These are phyloP conservation scores for Cyclocybe aegerita DNA, from an alignment of 768 basidiomycete genomes.

Conservation along the genomic window DNA sequence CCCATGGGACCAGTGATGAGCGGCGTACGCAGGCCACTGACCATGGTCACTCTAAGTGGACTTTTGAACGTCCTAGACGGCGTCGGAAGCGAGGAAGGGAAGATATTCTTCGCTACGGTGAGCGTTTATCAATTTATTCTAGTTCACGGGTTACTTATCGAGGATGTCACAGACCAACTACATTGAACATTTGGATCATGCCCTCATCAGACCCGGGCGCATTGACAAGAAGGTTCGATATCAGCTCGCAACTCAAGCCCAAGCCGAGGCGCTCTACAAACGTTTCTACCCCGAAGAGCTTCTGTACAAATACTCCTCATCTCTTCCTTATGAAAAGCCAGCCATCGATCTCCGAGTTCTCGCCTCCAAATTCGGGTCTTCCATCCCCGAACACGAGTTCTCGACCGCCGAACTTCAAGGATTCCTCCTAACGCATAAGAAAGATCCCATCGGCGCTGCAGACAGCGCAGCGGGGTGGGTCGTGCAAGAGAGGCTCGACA, in stretches of 20 bases:
- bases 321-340: conserved; percentile 12
- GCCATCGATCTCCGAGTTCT: conserved; percentile 22
- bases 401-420: conserved; percentile 64
- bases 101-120: conserved; percentile 60
- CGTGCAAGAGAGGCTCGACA: conserved; percentile 30
- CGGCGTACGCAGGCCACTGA: conserved; percentile 19
- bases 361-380: conserved; percentile 38
- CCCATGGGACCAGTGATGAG: neutral
- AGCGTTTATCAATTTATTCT: conserved; percentile 9
- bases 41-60: conserved; percentile 49
- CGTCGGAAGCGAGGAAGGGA: conserved; percentile 60
- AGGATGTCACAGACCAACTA: conserved; percentile 45
- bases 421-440: conserved; percentile 48
- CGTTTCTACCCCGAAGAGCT: conserved; percentile 44
- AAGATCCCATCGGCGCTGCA: conserved; percentile 34
- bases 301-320: conserved; percentile 16
- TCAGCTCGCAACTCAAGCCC: conserved; percentile 43
- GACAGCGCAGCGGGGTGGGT: conserved; percentile 41
- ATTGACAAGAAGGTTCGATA: conserved; percentile 59
- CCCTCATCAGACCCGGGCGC: conserved; percentile 56
- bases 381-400: conserved; percentile 47
- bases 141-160: neutral
- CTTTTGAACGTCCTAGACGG: conserved; percentile 61
- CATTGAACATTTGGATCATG: conserved; percentile 52
- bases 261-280: conserved; percentile 47